A percentile compares a stretch with the other conserved stretches of the same genome.
phyloP scores from a whole-genome alignment of 2,329 filamentous ascomycete genomes.

The Davidsoniella neocaledoniae region DNA sequence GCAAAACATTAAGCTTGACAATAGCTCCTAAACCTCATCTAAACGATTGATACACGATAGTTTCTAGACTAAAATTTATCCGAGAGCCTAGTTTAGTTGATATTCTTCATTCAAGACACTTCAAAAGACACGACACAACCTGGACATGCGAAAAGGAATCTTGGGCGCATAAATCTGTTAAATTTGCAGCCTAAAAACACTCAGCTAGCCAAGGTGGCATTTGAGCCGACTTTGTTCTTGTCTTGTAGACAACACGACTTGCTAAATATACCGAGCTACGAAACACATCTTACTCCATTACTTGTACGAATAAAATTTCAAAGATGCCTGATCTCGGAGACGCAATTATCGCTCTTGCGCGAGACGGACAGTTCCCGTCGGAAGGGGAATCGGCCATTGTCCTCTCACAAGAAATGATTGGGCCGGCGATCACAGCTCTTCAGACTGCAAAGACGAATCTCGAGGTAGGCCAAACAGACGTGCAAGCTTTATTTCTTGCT shows the following conservation, averaged over 20 bases:
- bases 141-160: neutral
- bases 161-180: no score
- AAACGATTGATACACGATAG: no score
- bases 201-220: no score
- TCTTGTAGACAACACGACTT: no score
- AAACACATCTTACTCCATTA: no score
- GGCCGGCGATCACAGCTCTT: conserved; percentile 25
- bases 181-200: no score
- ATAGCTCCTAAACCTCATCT: no score
- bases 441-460: conserved; percentile 21
- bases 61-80: neutral
- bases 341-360: conserved; percentile 25
- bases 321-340: conserved; percentile 19
- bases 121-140: neutral
- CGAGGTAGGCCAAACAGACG: conserved; percentile 20
- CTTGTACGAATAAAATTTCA: neutral
- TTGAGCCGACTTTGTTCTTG: no score
- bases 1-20: neutral
- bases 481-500: neutral
- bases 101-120: neutral
- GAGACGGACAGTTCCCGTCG: conserved; percentile 25
- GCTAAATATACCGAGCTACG: no score
- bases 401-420: conserved; percentile 22
- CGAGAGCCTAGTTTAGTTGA: neutral
- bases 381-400: conserved; percentile 22